phyloP scores from a whole-genome alignment of 1,284 basidiomycete genomes.

The Rugosomyces carneus region DNA sequence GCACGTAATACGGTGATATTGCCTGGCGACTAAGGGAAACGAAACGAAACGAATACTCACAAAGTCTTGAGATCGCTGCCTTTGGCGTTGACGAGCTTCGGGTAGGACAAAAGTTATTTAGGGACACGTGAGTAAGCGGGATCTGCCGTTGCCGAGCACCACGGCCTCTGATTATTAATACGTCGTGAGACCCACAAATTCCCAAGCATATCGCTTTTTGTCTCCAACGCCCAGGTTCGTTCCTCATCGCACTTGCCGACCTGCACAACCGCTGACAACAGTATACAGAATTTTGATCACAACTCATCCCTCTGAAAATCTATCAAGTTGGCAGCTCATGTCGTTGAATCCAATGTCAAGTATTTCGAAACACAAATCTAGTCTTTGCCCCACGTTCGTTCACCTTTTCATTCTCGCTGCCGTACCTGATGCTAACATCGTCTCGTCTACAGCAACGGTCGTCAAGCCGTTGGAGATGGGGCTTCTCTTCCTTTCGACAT shows the following conservation, averaged over 20 bases:
- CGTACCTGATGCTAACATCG: conserved; percentile 25
- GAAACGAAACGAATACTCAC: conserved; percentile 16
- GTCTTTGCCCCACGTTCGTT: conserved; percentile 83
- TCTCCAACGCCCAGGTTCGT: conserved; percentile 9
- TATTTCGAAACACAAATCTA: conserved; percentile 73
- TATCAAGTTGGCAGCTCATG: conserved; percentile 79
- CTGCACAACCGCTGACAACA: conserved; percentile 5
- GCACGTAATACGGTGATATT: neutral
- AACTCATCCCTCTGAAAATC: conserved; percentile 17
- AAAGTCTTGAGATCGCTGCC: conserved; percentile 30
- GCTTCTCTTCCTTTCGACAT: conserved; percentile 70
- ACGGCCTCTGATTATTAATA: conserved; percentile 14
- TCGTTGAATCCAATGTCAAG: conserved; percentile 63
- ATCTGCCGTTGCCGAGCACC: conserved; percentile 13
- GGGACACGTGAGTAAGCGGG: conserved; percentile 13
- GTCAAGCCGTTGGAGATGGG: conserved; percentile 92
- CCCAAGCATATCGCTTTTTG: conserved; percentile 7
- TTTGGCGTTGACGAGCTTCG: conserved; percentile 27
- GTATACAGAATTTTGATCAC: conserved; percentile 6
- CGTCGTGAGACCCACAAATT: conserved; percentile 9
- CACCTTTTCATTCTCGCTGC: conserved; percentile 24
- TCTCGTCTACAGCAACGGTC: conserved; percentile 66
- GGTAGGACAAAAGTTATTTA: conserved; percentile 11
- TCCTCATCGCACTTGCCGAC: neutral
- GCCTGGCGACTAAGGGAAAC: neutral